Evolutionary conservation across 164 flowering plant genomes (phyloP).

Genomic region (Vitis rupestris): DNA sequence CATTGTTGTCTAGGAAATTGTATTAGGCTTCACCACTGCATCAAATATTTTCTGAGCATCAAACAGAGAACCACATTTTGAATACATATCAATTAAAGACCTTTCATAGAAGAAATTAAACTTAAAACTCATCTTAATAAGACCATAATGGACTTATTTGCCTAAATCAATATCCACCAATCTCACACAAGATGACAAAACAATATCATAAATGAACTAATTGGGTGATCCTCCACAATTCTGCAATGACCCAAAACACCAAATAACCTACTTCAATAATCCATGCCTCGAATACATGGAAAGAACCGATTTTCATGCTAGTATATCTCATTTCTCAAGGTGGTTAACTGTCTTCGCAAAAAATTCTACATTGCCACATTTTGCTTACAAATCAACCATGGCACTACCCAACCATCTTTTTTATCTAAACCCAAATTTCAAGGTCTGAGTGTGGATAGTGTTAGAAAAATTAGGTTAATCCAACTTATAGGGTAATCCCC

Average conservation of each 20-base stretch:
- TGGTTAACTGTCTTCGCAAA: constrained; percentile 47
- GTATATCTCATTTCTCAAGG: constrained; percentile 42
- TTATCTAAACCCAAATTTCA: constrained; percentile 50
- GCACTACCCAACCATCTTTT: constrained; percentile 55
- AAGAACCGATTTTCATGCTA: constrained; percentile 77
- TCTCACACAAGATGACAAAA: constrained; percentile 63
- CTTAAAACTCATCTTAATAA: constrained; percentile 58
- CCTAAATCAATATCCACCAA: constrained; percentile 43
- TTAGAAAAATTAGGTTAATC: too few relatives aligned
- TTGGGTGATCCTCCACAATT: constrained; percentile 41
- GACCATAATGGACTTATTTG: constrained; percentile 56
- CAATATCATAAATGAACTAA: constrained; percentile 66
- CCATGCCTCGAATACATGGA: constrained; percentile 57
- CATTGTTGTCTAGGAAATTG: constrained; percentile 82
- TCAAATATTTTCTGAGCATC: constrained; percentile 73
- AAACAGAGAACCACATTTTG: constrained; percentile 46
- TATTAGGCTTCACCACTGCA: constrained; percentile 41
- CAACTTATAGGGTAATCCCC: too few relatives aligned
- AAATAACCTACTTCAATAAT: constrained; percentile 30
- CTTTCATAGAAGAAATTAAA: constrained; percentile 58
- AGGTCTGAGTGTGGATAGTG: constrained; percentile 49
- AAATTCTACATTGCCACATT: constrained; percentile 55
- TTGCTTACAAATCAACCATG: constrained; percentile 72
- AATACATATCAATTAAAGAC: constrained; percentile 76
- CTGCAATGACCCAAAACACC: constrained; percentile 45